Percentiles rank a stretch among this genome's conserved stretches.
phyloP scores from a whole-genome alignment of 2,329 filamentous ascomycete genomes.

The Biscogniauxia marginata region DNA sequence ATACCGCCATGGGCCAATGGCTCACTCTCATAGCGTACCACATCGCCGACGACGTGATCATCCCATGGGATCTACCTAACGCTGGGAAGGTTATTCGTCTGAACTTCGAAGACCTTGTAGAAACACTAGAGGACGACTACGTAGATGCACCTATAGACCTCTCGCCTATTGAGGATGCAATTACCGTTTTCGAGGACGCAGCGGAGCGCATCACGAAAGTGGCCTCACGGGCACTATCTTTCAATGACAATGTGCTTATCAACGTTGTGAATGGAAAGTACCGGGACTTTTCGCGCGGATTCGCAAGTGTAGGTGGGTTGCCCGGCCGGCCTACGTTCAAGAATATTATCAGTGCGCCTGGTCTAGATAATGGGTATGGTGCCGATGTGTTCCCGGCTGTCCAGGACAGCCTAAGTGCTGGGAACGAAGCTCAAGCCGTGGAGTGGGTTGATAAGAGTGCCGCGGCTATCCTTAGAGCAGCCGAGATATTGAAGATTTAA shows the following conservation, averaged over 20 bases:
- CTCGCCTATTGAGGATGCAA: background rate
- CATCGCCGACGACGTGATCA: slow-evolving; percentile 6
- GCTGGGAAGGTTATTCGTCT: background rate
- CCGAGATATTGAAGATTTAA: slow-evolving; percentile 7
- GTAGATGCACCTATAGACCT: background rate
- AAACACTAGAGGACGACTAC: background rate
- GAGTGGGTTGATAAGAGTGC: slow-evolving; percentile 7
- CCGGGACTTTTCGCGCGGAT: slow-evolving; percentile 5
- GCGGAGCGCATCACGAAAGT: background rate
- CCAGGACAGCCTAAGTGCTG: slow-evolving; percentile 3
- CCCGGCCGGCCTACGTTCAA: slow-evolving; percentile 6
- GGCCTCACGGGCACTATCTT: background rate
- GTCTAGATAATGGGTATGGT: slow-evolving; percentile 8
- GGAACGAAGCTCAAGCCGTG: background rate
- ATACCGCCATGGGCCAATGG: slow-evolving; percentile 46
- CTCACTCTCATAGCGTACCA: slow-evolving; percentile 8
- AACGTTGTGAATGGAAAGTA: slow-evolving; percentile 7
- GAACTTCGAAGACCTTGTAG: slow-evolving; percentile 2
- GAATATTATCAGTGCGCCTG: slow-evolving; percentile 7
- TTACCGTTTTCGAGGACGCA: background rate
- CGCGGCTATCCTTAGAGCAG: slow-evolving; percentile 5
- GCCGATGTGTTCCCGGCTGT: slow-evolving; percentile 9
- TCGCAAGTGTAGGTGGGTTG: slow-evolving; percentile 5
- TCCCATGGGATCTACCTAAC: slow-evolving; percentile 7
- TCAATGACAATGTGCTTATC: background rate